These are phyloP conservation scores for Coemansia erecta DNA, from an alignment of 192 early-diverging fungal species.

Conservation along the genomic window DNA sequence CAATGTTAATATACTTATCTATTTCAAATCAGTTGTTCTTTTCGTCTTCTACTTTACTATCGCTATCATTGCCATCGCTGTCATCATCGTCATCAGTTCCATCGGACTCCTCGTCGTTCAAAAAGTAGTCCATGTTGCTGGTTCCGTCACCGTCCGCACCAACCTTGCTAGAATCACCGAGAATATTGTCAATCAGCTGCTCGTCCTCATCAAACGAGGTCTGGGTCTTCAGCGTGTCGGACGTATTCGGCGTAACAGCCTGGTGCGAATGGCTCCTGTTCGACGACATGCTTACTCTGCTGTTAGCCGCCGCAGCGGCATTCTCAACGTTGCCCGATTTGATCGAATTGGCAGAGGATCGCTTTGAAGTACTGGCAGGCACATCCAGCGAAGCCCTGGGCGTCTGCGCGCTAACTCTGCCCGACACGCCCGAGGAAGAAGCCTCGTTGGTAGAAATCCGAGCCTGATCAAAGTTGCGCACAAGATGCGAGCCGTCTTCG, in stretches of 20 bases:
- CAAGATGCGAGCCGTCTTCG: not conserved
- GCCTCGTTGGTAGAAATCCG: not conserved
- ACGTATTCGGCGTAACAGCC: not conserved
- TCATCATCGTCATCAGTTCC: slow-evolving; percentile 7
- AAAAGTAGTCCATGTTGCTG: slow-evolving; percentile 12
- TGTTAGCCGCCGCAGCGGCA: not conserved
- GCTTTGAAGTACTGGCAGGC: slow-evolving; percentile 5
- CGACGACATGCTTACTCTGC: not conserved
- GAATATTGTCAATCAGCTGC: slow-evolving; percentile 2
- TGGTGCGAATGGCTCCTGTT: not conserved
- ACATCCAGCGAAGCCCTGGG: slow-evolving; percentile 4
- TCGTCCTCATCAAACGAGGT: slow-evolving; percentile 9
- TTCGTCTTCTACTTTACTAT: not conserved
- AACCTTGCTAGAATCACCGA: not conserved
- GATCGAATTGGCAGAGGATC: not conserved
- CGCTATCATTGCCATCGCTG: not conserved
- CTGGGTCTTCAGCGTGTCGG: slow-evolving; percentile 5
- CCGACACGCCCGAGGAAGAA: slow-evolving; percentile 2
- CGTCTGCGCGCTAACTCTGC: not conserved
- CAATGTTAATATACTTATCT: too few relatives aligned
- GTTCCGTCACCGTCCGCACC: not conserved
- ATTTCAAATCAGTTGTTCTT: too few relatives aligned
- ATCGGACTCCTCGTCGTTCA: slow-evolving; percentile 17
- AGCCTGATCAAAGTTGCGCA: not conserved
- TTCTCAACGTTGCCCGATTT: not conserved